phyloP scores from a whole-genome alignment of 2,329 filamentous ascomycete species.

The Ophiostoma triangulosporum region DNA sequence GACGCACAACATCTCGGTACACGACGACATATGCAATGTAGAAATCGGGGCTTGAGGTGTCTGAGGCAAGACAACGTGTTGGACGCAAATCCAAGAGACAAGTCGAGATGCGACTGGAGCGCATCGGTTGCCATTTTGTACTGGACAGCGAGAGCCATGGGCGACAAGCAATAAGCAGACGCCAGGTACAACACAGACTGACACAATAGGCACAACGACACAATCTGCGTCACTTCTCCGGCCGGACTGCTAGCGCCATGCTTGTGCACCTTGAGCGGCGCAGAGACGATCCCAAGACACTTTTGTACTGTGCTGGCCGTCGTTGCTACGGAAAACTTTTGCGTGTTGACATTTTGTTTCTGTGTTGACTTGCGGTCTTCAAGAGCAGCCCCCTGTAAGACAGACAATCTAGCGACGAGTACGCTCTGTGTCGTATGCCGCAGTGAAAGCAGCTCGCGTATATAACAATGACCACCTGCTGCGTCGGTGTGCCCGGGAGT shows the following conservation, averaged over 20 bases:
- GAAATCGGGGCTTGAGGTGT: slow-evolving; percentile 4
- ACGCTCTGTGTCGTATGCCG: too few relatives aligned
- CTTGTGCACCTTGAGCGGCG: not conserved
- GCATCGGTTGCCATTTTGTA: not conserved
- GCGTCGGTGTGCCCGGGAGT: too few relatives aligned
- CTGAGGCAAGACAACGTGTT: not conserved
- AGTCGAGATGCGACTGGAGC: not conserved
- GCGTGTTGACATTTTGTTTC: not conserved
- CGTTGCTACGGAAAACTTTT: not conserved
- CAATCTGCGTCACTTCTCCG: not conserved
- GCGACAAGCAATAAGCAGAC: not conserved
- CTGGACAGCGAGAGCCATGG: too few relatives aligned
- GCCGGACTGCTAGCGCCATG: not conserved
- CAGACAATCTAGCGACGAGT: too few relatives aligned
- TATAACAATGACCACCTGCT: too few relatives aligned
- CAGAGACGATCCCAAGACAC: not conserved
- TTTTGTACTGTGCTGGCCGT: too few relatives aligned
- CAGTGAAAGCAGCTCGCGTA: too few relatives aligned
- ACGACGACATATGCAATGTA: slow-evolving; percentile 4
- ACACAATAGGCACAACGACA: not conserved
- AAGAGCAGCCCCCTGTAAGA: too few relatives aligned
- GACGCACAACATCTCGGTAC: not conserved
- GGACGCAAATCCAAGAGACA: not conserved
- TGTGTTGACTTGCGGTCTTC: too few relatives aligned
- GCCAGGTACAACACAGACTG: not conserved